Evolutionary conservation across 2,329 filamentous ascomycete species (phyloP), one percentile per base, ranked within the genome.

Genomic region (Clarireedia monteithiana): DNA sequence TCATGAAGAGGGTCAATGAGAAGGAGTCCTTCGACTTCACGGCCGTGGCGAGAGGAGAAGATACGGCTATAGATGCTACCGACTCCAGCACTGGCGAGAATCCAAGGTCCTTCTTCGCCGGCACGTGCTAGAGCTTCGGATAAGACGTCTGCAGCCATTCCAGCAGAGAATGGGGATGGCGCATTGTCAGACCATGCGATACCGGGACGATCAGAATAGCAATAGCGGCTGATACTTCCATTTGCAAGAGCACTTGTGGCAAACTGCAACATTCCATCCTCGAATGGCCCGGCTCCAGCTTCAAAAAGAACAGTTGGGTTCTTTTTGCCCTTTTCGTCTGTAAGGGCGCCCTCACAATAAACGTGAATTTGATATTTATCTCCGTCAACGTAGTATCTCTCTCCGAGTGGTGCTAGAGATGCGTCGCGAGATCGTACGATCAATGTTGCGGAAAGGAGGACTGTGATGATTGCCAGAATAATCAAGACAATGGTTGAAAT

Each of bases 131-230:
- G 79, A 2, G 91, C 89, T 73, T 97, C 91, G 45, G 89, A 91
- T 26, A 97, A 76, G 0, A 85, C 89, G 66, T 96, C 91, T 5
- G 89, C 85, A n/a, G 88, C 86, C 82, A 96, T 96, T 45, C 91
- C 91, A 4, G 90, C 92, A 5, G 89, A 95, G 64, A 96, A 85
- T 0, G 94, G 94, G 5, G 91, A 96, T 2, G 94, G 94, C 0
- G 92, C 91, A 55, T 94, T 92, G 71, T 99, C 94, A 60, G 83
- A 83, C 85, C 90, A 96, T 6, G 81, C 92, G 55, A 92, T 81
- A 1, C 94, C 94, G 0, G 94, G 94, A 23, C 94, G 86, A 69
- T 99, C 94, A 69, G 89, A 91, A 71, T 96, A 96, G 77, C 94
- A 99, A 74, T 95, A 97, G 58, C 92, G 84, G 55, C 78, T 76